phyloP scores from a whole-genome alignment of 257 asterid genomes.

The Nicotiana sylvestris region DNA sequence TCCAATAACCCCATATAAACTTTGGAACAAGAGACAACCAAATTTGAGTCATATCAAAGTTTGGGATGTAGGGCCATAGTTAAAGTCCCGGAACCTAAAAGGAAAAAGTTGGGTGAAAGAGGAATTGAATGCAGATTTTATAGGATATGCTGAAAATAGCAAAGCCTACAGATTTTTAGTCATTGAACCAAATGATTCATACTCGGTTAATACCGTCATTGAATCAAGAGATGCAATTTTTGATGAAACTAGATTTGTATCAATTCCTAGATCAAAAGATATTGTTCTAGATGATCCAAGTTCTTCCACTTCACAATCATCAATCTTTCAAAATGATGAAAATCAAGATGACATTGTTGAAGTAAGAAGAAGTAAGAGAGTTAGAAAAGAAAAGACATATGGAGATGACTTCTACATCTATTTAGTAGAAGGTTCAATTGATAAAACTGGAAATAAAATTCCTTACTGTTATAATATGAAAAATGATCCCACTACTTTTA shows the following conservation, averaged over 20 bases:
- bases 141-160: no score
- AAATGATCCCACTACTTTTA: constrained; percentile 8
- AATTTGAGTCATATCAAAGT: not conserved
- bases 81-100: not conserved
- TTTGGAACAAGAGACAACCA: no score
- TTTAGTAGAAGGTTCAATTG: not conserved
- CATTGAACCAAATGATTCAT: no score
- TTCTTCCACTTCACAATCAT: not conserved
- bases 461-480: not conserved
- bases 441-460: not conserved
- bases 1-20: no score
- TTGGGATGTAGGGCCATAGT: constrained; percentile 2
- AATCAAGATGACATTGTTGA: not conserved
- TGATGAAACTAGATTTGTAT: not conserved
- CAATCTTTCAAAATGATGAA: not conserved
- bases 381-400: not conserved
- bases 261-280: not conserved
- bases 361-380: not conserved
- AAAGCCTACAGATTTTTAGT: no score
- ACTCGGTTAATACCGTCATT: not conserved
- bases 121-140: constrained; percentile 8
- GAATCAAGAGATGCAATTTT: constrained; percentile 10
- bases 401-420: not conserved
- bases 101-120: constrained; percentile 6
- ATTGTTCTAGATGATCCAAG: not conserved